Base-by-base conservation (phyloP, 2,329 filamentous ascomycete genomes). In the Tolypocladium inflatum region DNA sequence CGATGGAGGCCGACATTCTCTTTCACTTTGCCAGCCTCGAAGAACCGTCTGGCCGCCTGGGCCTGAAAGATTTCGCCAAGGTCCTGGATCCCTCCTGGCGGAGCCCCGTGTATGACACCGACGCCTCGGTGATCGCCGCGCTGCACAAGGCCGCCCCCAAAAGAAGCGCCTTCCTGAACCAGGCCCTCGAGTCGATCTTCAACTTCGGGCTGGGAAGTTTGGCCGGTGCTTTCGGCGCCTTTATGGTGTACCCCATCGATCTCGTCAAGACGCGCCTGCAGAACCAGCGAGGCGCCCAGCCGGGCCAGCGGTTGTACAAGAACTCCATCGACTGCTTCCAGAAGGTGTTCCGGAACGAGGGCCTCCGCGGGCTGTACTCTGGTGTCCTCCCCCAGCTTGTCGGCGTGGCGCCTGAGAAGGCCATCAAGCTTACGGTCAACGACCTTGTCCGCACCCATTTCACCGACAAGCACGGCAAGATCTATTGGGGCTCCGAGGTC, bases 181-280 rank as follows among this genome's bases (percentile, higher is more conserved):
- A 83, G 57, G 70, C 91, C 38, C 58, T 68, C 45, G 66, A 92
- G 70, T 96, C 92, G 1, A 83, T 80, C 2, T 95, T 97, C 74
- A 92, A 96, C 79, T 99, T 99, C 71, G 85, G 78, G 3, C 84
- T 99, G 8, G 94, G 94, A 60, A 91, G 89, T 71, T 65, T 96
- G 65, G 94, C 94, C 9, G 94, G 94, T 74, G 94, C 94, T 11
- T 99, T 99, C 70, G 94, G 94, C 71, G 94, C 94, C 15, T 97
- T 99, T 73, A 97, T 99, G 91, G 94, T 99, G 57, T 99, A 99
- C 73, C 94, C 94, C 30, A 97, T 99, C 70, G 94, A 99, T 77
- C 78, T 99, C 61, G 94, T 99, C 73, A 99, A 99, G 83, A 99
- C 94, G 1, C 87, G 94, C 61, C 89, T 99, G 86, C 94, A 99